Evolutionary conservation across 495 filamentous ascomycete genomes (phyloP), one percentile per base, ranked within the genome.

Genomic region (Penicillium parvum): DNA sequence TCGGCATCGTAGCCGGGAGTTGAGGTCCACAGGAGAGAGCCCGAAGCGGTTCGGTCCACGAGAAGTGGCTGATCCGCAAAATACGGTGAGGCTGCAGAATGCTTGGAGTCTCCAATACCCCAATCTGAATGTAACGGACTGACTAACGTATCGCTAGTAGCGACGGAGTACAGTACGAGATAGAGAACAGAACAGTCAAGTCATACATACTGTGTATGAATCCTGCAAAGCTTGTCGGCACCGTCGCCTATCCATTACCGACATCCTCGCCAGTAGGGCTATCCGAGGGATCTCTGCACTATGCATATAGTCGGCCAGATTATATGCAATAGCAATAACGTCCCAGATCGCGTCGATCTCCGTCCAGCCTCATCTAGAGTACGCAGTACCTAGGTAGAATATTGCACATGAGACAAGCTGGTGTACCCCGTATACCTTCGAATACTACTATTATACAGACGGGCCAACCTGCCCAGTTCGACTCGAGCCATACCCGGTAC

Each of bases 51-150:
- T 52, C 49, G 46, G 38, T 45, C 40, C 45, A 44, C 39, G 44
- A 53, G 41, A 9, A 33, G 15, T 0, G 3, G 11, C 28, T 15
- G 28, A 33, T 33, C 43, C 41, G 32, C 49, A 54, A 57, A 50
- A 23, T 60, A 60, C 56, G 56, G 56, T 60, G 56, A 60, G 49
- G 43, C 49, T 44, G 41, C n/a, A n/a, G n/a, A n/a, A n/a, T n/a
- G n/a, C n/a, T n/a, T n/a, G n/a, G n/a, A n/a, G n/a, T n/a, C n/a
- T n/a, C n/a, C n/a, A n/a, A n/a, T n/a, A n/a, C n/a, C n/a, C n/a
- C n/a, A n/a, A n/a, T n/a, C n/a, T n/a, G n/a, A n/a, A n/a, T n/a
- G n/a, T n/a, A n/a, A n/a, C n/a, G n/a, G n/a, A n/a, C n/a, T n/a
- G n/a, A n/a, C n/a, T n/a, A n/a, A n/a, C n/a, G n/a, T n/a, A n/a